Evolutionary conservation across 2,329 filamentous ascomycete genomes (phyloP), one percentile per base, ranked within the genome.

Genomic region (Talaromyces sp.): DNA sequence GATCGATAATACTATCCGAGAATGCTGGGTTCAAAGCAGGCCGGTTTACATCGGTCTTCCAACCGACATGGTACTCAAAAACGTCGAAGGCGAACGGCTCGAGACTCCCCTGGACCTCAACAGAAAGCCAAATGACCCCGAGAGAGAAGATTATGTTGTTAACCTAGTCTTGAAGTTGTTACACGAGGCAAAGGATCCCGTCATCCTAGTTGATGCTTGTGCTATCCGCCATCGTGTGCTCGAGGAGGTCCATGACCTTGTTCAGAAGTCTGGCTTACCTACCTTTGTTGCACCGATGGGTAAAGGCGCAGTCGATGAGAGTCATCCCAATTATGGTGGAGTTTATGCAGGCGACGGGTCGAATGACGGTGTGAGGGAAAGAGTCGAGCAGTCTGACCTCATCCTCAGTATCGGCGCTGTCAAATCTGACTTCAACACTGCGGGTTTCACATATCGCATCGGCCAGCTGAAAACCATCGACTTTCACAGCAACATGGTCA

Each of bases 211-310:
- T 3, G 91, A 95, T 72, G 89, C 88, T 36, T 92, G 89, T 67
- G 88, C 89, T 17, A 84, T 91, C 61, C 84, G 89, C 28, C 88
- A 92, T 67, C 80, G 85, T 50, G 87, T 89, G 19, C 72, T 91
- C 1, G 71, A 83, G 1, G 89, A 93, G 70, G 84, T 89, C 25
- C 83, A 89, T 64, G 82, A 83, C 6, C 77, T 95, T 5, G 77
- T 94, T 50, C 77, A 85, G 57, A 89, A 87, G 75, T 89, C 89
- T 0, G 78, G 83, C 7, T 77, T 95, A 5, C 90, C 91, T 5
- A 86, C 89, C 0, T 93, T 93, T 65, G 88, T 91, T 17, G 89
- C 89, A 0, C 89, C 90, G 11, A 94, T 94, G 87, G 90, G 90
- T 41, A 95, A 94, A 76, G 83, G 89, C 19, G 87, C 88, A 28